Evolutionary conservation across 1,139 yeast species (phyloP), one percentile per base, ranked within the genome.

Genomic region (Scheffersomyces titani): DNA sequence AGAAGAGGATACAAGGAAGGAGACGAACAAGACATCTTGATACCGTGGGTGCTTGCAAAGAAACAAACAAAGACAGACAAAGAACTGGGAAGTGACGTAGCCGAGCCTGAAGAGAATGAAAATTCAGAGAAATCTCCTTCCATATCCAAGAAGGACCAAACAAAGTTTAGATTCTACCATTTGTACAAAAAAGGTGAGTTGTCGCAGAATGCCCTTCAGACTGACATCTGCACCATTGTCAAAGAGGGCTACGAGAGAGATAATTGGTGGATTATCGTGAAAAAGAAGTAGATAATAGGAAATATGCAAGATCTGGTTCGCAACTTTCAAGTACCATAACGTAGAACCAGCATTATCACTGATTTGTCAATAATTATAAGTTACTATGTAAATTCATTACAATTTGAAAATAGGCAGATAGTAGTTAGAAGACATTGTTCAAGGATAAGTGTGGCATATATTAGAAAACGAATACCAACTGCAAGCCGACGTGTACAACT

Each of bases 11-110:
- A 91, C 73, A 87, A 89, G 63, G 92, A 86, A 60, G 96, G 96
- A 3, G 93, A 89, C 84, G 92, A 90, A 54, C 99, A 92, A 70
- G 99, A 94, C 68, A 89, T 94, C 1, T 75, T 96, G 66, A 97
- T 94, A 19, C 99, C 99, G 0, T 94, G 99, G 99, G 97, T 92
- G 0, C 72, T 87, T 47, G 85, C 85, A 62, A 78, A 76, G 57
- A 78, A 76, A 58, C 73, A 72, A 52, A 69, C 71, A 49, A 73
- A 78, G 59, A 51, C 49, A 47, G 45, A 22, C 19, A 55, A 55
- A 48, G 21, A 46, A 54, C 18, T 46, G 44, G 46, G 3, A 49
- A 11, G 49, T 55, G 57, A 47, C 13, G 54, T 52, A 40, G 19
- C 55, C 56, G 45, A 44, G n/a, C 16, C 30, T 21, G 30, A 3